These are phyloP conservation scores for Epichloe sylvatica DNA, from an alignment of 2,329 filamentous ascomycete species.

Conservation along the genomic window DNA sequence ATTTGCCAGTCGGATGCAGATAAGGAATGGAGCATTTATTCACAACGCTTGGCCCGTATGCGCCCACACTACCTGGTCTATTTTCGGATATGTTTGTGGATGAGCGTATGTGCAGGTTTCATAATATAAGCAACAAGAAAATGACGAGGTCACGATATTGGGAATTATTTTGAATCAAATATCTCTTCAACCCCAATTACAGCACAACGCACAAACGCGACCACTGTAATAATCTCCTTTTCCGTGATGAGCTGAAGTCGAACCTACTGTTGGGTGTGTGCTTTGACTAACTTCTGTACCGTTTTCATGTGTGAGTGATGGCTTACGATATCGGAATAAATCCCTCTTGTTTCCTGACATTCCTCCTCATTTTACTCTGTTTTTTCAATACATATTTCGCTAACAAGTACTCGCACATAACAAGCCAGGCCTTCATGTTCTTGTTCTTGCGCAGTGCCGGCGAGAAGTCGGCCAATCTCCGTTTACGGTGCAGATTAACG, in stretches of 20 bases:
- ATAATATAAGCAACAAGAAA: not conserved
- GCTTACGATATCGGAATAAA: not conserved
- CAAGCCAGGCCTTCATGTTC: too few relatives aligned
- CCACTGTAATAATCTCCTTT: not conserved
- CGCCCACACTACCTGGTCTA: not conserved
- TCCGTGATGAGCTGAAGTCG: not conserved
- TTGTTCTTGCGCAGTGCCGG: too few relatives aligned
- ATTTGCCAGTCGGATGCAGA: not conserved
- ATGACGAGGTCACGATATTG: conserved; percentile 5
- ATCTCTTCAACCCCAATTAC: conserved; percentile 7
- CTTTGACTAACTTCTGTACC: not conserved
- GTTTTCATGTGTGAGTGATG: not conserved
- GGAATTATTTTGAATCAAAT: conserved; percentile 11
- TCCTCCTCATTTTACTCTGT: too few relatives aligned
- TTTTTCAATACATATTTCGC: too few relatives aligned
- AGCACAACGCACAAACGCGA: conserved; percentile 8
- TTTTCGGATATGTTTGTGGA: not conserved
- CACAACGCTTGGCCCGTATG: not conserved
- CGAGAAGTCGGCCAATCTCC: not conserved
- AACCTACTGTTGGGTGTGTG: not conserved
- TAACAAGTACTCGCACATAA: too few relatives aligned
- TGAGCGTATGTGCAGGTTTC: conserved; percentile 2
- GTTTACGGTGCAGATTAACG: not conserved
- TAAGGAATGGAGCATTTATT: not conserved
- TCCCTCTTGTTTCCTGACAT: too few relatives aligned